phyloP scores from a whole-genome alignment of 768 basidiomycete species.

The Suillus cothurnatus region DNA sequence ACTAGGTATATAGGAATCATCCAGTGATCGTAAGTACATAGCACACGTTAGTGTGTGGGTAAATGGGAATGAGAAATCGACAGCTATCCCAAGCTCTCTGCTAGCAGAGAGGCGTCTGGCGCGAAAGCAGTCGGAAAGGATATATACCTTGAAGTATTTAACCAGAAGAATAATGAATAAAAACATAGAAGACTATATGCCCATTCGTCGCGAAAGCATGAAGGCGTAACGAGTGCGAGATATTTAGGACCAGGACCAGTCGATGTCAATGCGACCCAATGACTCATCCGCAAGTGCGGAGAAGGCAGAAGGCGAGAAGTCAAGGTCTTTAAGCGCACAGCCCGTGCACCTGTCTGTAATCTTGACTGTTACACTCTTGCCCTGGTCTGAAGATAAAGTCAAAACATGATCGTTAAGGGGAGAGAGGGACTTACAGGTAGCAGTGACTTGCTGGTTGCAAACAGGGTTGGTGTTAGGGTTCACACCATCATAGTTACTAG shows the following conservation, averaged over 20 bases:
- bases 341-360: conserved; percentile 66
- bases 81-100: conserved; percentile 27
- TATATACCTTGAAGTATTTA: conserved; percentile 14
- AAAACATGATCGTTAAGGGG: background rate
- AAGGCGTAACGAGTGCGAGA: background rate
- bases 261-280: conserved; percentile 56
- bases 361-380: conserved; percentile 48
- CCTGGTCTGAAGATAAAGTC: conserved; percentile 44
- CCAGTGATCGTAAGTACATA: conserved; percentile 20
- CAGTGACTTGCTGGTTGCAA: conserved; percentile 51
- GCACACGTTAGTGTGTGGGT: conserved; percentile 27
- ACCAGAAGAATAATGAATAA: conserved; percentile 31
- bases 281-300: conserved; percentile 40
- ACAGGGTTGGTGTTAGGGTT: conserved; percentile 81
- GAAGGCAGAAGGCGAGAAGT: conserved; percentile 67
- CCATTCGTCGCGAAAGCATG: conserved; percentile 1
- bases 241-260: conserved; percentile 49
- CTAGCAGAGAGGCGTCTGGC: conserved; percentile 24
- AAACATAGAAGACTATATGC: conserved; percentile 1
- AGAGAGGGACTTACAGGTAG: conserved; percentile 46
- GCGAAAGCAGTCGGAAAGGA: background rate
- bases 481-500: conserved; percentile 53
- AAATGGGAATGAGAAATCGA: conserved; percentile 2
- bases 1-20: conserved; percentile 22
- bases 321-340: conserved; percentile 55